Base-by-base conservation (phyloP, 2,329 filamentous ascomycete genomes). In the Colletotrichum gigasporum region DNA sequence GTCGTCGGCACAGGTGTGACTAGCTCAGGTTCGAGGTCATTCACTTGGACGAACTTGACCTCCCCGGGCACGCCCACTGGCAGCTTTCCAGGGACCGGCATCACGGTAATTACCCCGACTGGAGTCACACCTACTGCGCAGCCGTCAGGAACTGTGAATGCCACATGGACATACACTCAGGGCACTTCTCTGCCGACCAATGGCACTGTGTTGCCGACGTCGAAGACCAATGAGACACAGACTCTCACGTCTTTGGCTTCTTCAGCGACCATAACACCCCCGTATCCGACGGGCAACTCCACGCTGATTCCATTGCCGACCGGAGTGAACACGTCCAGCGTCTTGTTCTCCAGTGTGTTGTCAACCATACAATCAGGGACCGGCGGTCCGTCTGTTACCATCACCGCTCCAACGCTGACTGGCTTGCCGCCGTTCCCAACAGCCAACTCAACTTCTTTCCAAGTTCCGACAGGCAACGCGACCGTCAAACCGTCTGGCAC, bases 11-110 rank as follows among this genome's bases (percentile, higher is more conserved):
- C 47, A 32, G 47, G 11, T 7, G 26, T 16, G n/a, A 41, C 22
- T 22, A 24, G 16, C 4, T 42, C 41, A 2, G 18, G 16, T 8
- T 35, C 47, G 8, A 37, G 24, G 10, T 42, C 47, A 2, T 53
- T 61, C 34, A 37, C 61, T 35, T 48, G 61, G 61, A 34, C 24
- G 8, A 60, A 64, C 6, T 14, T 16, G 2, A 64, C 61, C 4
- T 37, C 47, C 6, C 26, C 39, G 6, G 5, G 22, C 11, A 6
- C 42, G 8, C 16, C 22, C 8, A 48, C 47, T 3, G 16, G n/a
- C 5, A 30, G 26, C 20, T 20, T 22, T 2, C 48, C 52, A 3
- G 37, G 22, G 1, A 56, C 53, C 10, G 41, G 41, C 10, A 3
- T 32, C 41, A 60, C 53, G 0, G 9, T 47, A 1, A 34, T 47